Evolutionary conservation across 2,329 filamentous ascomycete species (phyloP).

Genomic region (Gliomastix tumulicola): DNA sequence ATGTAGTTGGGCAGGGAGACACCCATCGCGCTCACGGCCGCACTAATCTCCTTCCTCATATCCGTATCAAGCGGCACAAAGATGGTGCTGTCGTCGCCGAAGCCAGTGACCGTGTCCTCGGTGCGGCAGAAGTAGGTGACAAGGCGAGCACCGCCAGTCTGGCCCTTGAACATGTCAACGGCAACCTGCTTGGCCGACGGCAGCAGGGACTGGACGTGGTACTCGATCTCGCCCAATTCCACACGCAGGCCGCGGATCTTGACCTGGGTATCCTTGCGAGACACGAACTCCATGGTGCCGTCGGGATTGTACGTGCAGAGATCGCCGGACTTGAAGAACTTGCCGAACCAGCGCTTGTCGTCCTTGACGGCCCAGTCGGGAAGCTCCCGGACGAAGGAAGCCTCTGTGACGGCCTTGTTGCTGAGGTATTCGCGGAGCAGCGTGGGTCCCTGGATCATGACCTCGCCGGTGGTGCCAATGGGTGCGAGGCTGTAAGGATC

Average conservation of each 20-base stretch:
- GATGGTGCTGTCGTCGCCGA: constrained; percentile 2
- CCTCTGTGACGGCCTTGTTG: constrained; percentile 11
- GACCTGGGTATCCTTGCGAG: constrained; percentile 28
- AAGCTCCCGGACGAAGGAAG: constrained; percentile 24
- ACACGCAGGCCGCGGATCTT: constrained; percentile 4
- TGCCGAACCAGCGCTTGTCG: constrained; percentile 3
- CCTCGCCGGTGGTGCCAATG: constrained; percentile 14
- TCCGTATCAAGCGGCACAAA: neutral
- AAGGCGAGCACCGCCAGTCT: neutral
- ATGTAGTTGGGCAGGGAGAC: constrained; percentile 6
- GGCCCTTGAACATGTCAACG: neutral
- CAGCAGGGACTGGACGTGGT: neutral
- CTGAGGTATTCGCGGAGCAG: constrained; percentile 14
- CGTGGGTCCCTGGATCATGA: constrained; percentile 15
- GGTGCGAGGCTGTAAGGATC: constrained; percentile 17
- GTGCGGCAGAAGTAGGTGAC: neutral
- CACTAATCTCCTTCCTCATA: neutral
- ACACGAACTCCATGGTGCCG: constrained; percentile 33
- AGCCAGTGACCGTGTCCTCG: neutral
- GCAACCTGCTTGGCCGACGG: neutral
- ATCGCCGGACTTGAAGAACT: constrained; percentile 39
- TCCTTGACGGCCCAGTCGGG: neutral
- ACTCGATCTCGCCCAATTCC: constrained; percentile 3
- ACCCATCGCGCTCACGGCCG: neutral
- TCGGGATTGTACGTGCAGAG: constrained; percentile 33